Conservation (phyloP, 352 stramenopile species). For the Phytopythium montanum region DNA sequence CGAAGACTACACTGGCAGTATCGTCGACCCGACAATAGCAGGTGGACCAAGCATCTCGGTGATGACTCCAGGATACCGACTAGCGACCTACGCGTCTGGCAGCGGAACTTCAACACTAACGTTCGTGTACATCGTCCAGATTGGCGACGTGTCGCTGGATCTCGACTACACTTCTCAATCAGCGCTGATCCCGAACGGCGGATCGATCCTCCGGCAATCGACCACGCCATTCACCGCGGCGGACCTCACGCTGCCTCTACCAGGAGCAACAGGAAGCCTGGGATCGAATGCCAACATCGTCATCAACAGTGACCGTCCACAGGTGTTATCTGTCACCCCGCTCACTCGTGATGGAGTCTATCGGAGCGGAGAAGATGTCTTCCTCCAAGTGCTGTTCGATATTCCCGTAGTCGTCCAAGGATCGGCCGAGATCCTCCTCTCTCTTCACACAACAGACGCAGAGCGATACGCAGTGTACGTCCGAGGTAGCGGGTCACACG, state of each 20-base stretch:
- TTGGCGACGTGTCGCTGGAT: slow-evolving; percentile 38
- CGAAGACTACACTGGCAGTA: slow-evolving; percentile 41
- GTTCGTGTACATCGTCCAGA: slow-evolving; percentile 58
- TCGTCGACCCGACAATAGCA: slow-evolving; percentile 29
- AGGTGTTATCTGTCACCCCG: slow-evolving; percentile 34
- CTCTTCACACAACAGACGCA: slow-evolving; percentile 12
- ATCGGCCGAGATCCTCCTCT: slow-evolving; percentile 36
- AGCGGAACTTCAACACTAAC: slow-evolving; percentile 39
- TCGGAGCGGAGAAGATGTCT: slow-evolving; percentile 39
- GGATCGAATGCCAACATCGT: slow-evolving; percentile 25
- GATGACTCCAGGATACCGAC: slow-evolving; percentile 42
- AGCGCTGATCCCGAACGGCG: slow-evolving; percentile 42
- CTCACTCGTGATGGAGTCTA: slow-evolving; percentile 65
- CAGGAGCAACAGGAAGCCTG: slow-evolving; percentile 40
- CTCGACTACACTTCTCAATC: slow-evolving; percentile 48
- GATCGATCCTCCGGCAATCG: slow-evolving; percentile 52
- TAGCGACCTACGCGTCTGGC: slow-evolving; percentile 41
- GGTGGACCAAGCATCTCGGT: slow-evolving; percentile 29
- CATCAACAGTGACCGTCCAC: slow-evolving; percentile 46
- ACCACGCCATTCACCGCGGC: slow-evolving; percentile 48
- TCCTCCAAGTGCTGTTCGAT: slow-evolving; percentile 44
- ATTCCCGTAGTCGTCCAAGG: slow-evolving; percentile 38
- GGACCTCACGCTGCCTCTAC: slow-evolving; percentile 37
- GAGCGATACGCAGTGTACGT: slow-evolving; percentile 45
- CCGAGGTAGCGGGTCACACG: slow-evolving; percentile 39